Base-by-base conservation (phyloP, 176 grass and related monocot genomes). In the Urochloa ruziziensis region DNA sequence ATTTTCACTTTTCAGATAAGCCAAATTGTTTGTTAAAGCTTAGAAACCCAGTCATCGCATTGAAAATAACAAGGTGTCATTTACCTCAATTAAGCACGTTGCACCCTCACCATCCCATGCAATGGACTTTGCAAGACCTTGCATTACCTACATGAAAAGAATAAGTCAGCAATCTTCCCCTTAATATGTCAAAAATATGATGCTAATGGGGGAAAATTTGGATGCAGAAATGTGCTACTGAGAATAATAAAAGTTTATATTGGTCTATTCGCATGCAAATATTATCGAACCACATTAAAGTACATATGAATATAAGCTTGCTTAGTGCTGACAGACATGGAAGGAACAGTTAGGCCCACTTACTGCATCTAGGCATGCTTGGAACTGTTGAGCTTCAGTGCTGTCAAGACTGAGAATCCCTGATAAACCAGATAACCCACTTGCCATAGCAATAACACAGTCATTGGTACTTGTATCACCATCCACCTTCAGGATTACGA, bases 391-490 rank as follows among this genome's bases (percentile, higher is more conserved):
- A 80, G 93, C 91, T 77, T 98, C 96, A 73, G 60, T 76, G 62
- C 91, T 93, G 64, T 93, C 80, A 86, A 88, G 89, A 73, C 75
- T 83, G 59, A 80, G 91, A 53, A 98, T 92, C 67, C 67, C 35
- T 11, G 87, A 78, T 78, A 82, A 88, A 79, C 91, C 84, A 82
- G 96, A 93, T 84, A 95, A 74, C 44, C 96, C 96, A 90, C 96
- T 98, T 63, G 96, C 93, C 90, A 98, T 84, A 85, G 96, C 93
- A 86, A 98, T 86, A 70, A 95, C 85, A 90, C 93, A 98, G 81
- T 98, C 96, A 90, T 98, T 98, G 33, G 96, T 98, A 84, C 96
- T 98, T 57, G 96, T 95, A 91, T 98, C 96, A 90, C 93, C 93
- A 93, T 98, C 96, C 72, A 98, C 93, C 96, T 98, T 90, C 67